Base-by-base conservation (phyloP, 2,329 filamentous ascomycete species). In the Colletotrichum noveboracense region DNA sequence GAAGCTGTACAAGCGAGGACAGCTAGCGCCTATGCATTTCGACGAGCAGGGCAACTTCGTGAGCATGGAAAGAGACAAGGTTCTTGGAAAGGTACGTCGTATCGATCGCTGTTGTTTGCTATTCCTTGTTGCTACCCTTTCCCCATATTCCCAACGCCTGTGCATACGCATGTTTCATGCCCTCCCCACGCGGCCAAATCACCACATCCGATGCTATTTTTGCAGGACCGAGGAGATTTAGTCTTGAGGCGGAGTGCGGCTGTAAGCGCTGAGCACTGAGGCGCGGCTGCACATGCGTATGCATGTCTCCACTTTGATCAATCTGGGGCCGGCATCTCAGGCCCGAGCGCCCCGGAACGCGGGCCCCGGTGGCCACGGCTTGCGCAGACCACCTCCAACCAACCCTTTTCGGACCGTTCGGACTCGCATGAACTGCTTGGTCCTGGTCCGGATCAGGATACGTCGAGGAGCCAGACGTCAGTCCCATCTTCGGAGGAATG, bases 1-100 rank as follows among this genome's bases (percentile, higher is more conserved):
- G 62, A 98, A 98, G 85, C 89, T 98, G 77, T 93, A 98, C 81
- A 95, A 95, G 80, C 94, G 94, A 68, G 95, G 96, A 4, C 90
- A 95, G 78, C 90, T 97, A 76, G 92, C 93, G 16, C 89, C 90
- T 56, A 88, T 93, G 81, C 95, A 98, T 84, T 98, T 98, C 84
- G 95, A 98, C 82, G 94, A 96, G 72, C 89, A 94, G 85, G 91
- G 94, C 77, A 95, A 95, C 80, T 98, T 98, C 84, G 89, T 93
- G 83, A 97, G 93, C 84, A 90, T 96, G 13, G 96, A 98, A 83
- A 91, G 93, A 78, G 96, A 98, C 86, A 96, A 96, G 85, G 89
- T 97, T 73, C 95, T 96, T 24, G 94, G 94, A 79, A 96, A 97
- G 86, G 94, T 93, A 87, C 73, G 88, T 87, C 77, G 67, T 77